These are phyloP conservation scores for Ormosia emarginata DNA, from an alignment of 306 rosid genomes.

Conservation along the genomic window DNA sequence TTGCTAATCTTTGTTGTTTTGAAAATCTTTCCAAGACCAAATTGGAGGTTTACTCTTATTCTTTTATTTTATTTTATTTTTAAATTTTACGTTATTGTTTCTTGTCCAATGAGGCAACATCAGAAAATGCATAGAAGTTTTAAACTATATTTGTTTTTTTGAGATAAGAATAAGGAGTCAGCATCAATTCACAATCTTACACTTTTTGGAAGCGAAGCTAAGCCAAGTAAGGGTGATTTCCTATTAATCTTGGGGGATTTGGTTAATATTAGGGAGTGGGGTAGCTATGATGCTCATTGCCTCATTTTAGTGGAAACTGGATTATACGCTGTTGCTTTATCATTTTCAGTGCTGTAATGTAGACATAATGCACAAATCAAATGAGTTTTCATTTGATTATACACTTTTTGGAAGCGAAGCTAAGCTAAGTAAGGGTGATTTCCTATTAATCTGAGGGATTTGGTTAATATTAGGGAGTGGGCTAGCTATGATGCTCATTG, in stretches of 20 bases:
- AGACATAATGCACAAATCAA: neutral
- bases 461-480: neutral
- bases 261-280: neutral
- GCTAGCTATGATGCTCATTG: neutral
- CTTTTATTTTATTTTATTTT: too few species aligned
- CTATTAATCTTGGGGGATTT: neutral
- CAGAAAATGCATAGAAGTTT: neutral
- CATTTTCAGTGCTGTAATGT: neutral
- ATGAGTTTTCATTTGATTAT: neutral
- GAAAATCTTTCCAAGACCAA: too few species aligned
- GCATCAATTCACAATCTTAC: neutral
- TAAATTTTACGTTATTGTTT: too few species aligned
- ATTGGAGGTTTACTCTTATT: too few species aligned
- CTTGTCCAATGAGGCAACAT: neutral
- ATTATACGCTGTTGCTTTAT: neutral
- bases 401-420: too few species aligned
- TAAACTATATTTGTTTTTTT: neutral
- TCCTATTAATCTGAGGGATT: neutral
- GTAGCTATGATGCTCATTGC: neutral
- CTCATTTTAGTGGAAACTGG: neutral
- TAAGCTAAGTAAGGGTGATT: neutral
- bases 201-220: neutral
- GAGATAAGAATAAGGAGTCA: neutral
- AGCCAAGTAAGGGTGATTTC: neutral
- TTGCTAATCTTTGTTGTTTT: too few species aligned